phyloP scores from a whole-genome alignment of 352 stramenopile species.

The Pythium sp. region DNA sequence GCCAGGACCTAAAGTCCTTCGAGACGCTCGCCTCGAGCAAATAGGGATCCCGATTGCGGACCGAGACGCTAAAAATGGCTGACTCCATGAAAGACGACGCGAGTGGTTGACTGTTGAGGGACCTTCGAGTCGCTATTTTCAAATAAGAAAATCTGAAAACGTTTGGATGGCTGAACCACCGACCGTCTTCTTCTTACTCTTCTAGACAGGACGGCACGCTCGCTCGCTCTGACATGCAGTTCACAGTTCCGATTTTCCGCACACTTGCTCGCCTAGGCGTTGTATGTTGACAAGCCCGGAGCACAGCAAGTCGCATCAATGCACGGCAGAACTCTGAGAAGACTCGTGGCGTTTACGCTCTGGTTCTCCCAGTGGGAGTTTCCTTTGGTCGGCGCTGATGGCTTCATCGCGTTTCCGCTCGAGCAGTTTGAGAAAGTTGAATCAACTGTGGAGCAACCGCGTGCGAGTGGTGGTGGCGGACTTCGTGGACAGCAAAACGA shows the following conservation, averaged over 20 bases:
- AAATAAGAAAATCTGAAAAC: neutral
- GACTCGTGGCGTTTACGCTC: neutral
- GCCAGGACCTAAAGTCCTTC: too few relatives aligned
- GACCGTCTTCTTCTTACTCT: neutral
- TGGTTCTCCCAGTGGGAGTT: neutral
- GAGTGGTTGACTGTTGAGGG: neutral
- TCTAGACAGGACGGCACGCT: neutral
- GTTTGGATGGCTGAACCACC: neutral
- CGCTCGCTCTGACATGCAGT: neutral
- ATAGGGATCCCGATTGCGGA: too few relatives aligned
- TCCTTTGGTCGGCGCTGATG: neutral
- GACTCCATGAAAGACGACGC: neutral
- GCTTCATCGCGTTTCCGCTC: constrained; percentile 19
- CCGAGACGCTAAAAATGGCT: neutral
- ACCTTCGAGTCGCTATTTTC: neutral
- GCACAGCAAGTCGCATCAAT: neutral
- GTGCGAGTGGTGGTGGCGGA: neutral
- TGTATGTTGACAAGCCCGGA: neutral
- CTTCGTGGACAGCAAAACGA: neutral
- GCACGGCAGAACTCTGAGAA: neutral
- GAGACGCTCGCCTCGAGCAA: neutral
- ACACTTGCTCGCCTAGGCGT: too few relatives aligned
- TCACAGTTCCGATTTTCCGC: too few relatives aligned
- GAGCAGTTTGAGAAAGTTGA: constrained; percentile 13
- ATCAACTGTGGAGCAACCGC: neutral